Base-by-base conservation (phyloP, 164 flowering plant species). In the Aristolochia californica region DNA sequence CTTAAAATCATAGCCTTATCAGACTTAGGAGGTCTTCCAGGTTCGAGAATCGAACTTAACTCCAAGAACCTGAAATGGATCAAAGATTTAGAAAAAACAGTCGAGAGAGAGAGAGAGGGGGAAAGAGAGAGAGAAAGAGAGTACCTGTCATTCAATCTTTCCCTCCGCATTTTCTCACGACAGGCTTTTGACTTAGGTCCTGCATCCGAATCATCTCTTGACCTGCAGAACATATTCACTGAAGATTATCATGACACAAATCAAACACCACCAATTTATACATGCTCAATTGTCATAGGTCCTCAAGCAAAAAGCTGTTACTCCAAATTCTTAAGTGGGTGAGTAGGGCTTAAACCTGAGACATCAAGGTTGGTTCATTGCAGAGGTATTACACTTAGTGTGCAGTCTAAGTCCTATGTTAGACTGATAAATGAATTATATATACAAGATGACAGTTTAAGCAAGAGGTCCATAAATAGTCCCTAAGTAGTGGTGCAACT, bases 41-140 rank as follows among this genome's bases (percentile, higher is more conserved):
- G 87, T 45, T 85, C 87, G 25, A 85, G 75, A 56, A 85, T 60
- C 52, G 80, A 78, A 61, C 80, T 67, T 77, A 85, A 67, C 69
- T 85, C 89, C 68, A 76, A 11, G 61, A 85, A 83, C 83, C 94
- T 85, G 44, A 40, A 47, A 21, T 23, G 20, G 14, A 40, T 11
- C 24, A 56, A 23, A 34, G 10, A 4, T 34, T 34, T 34, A 34
- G 40, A 34, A 9, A 34, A 34, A 34, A 12, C 40, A 34, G 10
- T 9, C 7, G 4, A 34, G 10, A 34, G 40, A 34, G 40, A 34
- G 4, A 10, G 24, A 16, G 16, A 26, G 43, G 28, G n/a, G 15
- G 57, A 54, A 0, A 9, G n/a, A 30, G 25, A 55, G 45, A 34
- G 48, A 25, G 18, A 57, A 62, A 43, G 51, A 64, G 57, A 58